Conservation (phyloP, 2,329 filamentous ascomycete genomes). For the Calonectria fujianensis region DNA sequence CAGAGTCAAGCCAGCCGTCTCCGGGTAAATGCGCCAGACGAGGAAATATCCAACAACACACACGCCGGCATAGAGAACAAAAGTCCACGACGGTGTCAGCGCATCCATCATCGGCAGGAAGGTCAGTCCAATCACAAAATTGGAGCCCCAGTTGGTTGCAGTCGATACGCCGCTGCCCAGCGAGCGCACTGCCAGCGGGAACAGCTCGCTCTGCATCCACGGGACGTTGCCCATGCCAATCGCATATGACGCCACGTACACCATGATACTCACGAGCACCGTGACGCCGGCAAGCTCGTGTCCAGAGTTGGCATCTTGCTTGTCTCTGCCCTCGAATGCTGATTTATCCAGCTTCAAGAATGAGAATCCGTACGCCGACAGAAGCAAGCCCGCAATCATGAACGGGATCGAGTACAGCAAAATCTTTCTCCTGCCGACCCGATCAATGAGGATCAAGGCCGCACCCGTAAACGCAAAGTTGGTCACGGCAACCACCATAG, state of each 20-base stretch:
- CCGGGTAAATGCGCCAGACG: constrained; percentile 87
- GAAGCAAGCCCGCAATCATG: constrained; percentile 84
- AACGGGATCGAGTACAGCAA: constrained; percentile 89
- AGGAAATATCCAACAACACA: constrained; percentile 81
- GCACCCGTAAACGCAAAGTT: constrained; percentile 88
- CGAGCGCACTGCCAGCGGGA: constrained; percentile 84
- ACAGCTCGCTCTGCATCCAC: constrained; percentile 97
- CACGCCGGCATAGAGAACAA: constrained; percentile 84
- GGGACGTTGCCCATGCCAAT: constrained; percentile 93
- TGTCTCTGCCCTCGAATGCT: constrained; percentile 45
- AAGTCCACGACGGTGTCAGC: constrained; percentile 84
- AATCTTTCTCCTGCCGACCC: constrained; percentile 85
- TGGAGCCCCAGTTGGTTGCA: constrained; percentile 90
- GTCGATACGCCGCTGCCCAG: constrained; percentile 84
- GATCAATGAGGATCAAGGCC: constrained; percentile 86
- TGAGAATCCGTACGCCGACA: constrained; percentile 84
- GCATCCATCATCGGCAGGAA: constrained; percentile 91
- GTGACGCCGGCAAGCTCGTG: constrained; percentile 66
- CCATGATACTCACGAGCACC: constrained; percentile 84
- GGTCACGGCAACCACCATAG: constrained; percentile 86
- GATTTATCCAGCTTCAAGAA: constrained; percentile 71
- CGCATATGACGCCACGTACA: constrained; percentile 91
- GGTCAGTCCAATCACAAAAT: constrained; percentile 89
- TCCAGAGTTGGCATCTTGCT: constrained; percentile 41
- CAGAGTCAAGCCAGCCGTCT: constrained; percentile 87